Evolutionary conservation across 148 eudicot species (phyloP).

Genomic region (Selenicereus undatus): DNA sequence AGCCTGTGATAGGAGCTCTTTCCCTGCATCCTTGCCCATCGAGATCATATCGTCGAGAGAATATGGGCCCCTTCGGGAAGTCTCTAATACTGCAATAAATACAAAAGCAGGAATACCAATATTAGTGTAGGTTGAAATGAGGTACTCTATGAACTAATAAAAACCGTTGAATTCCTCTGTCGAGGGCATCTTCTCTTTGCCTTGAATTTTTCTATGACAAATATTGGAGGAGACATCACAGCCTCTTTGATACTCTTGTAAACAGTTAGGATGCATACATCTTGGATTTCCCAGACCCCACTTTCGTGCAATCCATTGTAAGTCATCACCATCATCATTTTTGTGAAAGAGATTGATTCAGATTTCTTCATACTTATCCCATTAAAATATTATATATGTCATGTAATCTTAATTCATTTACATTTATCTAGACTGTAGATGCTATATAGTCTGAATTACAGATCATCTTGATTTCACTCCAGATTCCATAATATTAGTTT

Average conservation of each 20-base stretch:
- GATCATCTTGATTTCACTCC: background rate
- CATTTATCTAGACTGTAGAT: background rate
- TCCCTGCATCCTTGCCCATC: constrained; percentile 91
- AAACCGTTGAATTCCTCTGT: background rate
- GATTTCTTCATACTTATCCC: background rate
- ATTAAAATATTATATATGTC: no score
- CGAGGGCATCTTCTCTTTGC: background rate
- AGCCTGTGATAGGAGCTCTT: constrained; percentile 76
- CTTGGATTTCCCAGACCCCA: background rate
- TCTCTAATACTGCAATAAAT: constrained; percentile 45
- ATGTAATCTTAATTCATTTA: background rate
- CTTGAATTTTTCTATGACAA: background rate
- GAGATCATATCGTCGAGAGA: constrained; percentile 67
- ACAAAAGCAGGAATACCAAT: background rate
- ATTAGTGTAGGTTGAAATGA: background rate
- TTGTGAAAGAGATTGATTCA: background rate
- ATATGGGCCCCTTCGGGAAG: constrained; percentile 69
- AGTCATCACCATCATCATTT: background rate
- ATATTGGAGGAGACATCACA: background rate
- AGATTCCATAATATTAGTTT: background rate
- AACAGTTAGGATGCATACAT: background rate
- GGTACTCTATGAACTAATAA: background rate
- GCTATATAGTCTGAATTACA: background rate
- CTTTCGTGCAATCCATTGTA: background rate
- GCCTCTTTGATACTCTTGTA: background rate